phyloP scores from a whole-genome alignment of 352 stramenopile genomes.

The Globisporangium abappressorium region DNA sequence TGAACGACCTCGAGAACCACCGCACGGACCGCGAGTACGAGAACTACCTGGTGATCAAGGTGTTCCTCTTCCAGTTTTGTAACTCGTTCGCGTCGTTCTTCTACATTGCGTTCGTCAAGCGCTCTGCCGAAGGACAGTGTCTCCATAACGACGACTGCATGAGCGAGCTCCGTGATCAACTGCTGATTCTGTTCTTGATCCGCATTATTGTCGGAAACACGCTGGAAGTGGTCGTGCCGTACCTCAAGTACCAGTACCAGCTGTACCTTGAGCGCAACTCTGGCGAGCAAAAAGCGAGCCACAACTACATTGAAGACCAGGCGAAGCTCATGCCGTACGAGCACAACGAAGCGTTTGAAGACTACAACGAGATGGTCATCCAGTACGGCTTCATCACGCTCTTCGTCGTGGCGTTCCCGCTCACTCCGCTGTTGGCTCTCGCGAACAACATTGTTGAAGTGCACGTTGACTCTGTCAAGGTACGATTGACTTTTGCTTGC shows the following conservation, averaged over 20 bases:
- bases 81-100: constrained; percentile 98
- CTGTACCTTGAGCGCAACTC: constrained; percentile 46
- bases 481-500: neutral
- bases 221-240: constrained; percentile 85
- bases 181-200: constrained; percentile 91
- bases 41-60: constrained; percentile 96
- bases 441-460: constrained; percentile 91
- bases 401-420: constrained; percentile 92
- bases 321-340: constrained; percentile 83
- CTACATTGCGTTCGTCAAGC: constrained; percentile 90
- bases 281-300: constrained; percentile 30
- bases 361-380: constrained; percentile 92
- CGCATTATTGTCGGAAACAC: constrained; percentile 92
- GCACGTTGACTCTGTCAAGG: constrained; percentile 84
- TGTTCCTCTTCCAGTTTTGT: constrained; percentile 98
- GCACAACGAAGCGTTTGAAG: constrained; percentile 77
- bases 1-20: constrained; percentile 95
- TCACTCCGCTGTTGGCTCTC: constrained; percentile 89
- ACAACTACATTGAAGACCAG: constrained; percentile 87
- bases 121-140: constrained; percentile 62
- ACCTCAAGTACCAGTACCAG: constrained; percentile 74
- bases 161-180: constrained; percentile 86
- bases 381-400: constrained; percentile 96
- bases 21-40: constrained; percentile 87
- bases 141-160: constrained; percentile 74